Evolutionary conservation across 768 basidiomycete species (phyloP), one percentile per base, ranked within the genome.

Genomic region (Trametes villosa): DNA sequence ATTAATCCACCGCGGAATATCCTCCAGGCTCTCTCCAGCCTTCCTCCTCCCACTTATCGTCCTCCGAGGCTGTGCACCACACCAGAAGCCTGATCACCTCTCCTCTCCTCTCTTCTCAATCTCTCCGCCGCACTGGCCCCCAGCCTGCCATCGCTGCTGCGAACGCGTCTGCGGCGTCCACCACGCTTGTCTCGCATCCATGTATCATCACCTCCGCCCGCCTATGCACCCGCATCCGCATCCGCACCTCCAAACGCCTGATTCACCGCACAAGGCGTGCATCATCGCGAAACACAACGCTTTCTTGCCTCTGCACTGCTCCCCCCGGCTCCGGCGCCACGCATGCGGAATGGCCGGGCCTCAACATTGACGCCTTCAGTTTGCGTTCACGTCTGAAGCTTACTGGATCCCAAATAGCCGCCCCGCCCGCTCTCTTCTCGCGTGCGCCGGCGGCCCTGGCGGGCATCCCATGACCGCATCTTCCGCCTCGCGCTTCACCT

Each of bases 31-130:
- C 6, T 30, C 17, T 34, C 20, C 22, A 12, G 30, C 57, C 20
- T 44, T 27, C 48, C 48, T 20, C 13, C 47, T 13, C 22, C 34
- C 44, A 18, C 26, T 15, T 31, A 27, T 22, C 20, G 31, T 20
- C 46, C 34, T 36, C 33, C 46, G 55, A 13, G 47, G 56, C 56
- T 50, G 47, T 49, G 55, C 55, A 40, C 45, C 12, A 29, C 38
- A 31, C 56, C 56, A 57, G 47, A 49, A 41, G 47, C 56, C 47
- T 42, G 47, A 57, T 48, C 47, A 12, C 29, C 33, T 17, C 31
- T 26, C 22, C 15, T 9, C 31, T 17, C 11, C 42, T 20, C 9
- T 44, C 42, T 22, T 40, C 24, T 11, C 26, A 4, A 24, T 52
- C 38, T 24, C 38, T 29, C 24, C 51, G 27, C 18, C 52, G 42